A percentile compares a stretch with the other conserved stretches of the same genome.
Conservation (phyloP, 192 early-diverging fungal genomes). For the Entrophospora sp. region DNA sequence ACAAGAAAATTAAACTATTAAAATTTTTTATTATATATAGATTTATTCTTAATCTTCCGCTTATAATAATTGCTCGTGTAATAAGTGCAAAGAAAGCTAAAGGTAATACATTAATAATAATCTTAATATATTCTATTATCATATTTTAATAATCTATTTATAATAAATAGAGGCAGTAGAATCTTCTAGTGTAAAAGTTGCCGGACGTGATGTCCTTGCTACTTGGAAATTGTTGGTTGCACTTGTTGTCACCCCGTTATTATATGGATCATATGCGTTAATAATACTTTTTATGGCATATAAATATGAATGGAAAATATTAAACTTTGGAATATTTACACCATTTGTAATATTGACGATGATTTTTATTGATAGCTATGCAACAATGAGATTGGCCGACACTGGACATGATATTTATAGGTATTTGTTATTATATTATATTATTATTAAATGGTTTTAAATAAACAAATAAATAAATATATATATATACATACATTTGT, state of each 20-base stretch:
- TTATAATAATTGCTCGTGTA: constrained; percentile 41
- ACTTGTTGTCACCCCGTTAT: constrained; percentile 61
- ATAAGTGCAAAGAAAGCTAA: constrained; percentile 47
- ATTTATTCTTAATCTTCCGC: constrained; percentile 42
- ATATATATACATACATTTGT: too few relatives aligned
- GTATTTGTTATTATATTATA: too few relatives aligned
- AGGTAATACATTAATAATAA: constrained; percentile 23
- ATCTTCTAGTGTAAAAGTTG: constrained; percentile 86
- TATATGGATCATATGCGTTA: constrained; percentile 64
- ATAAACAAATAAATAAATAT: too few relatives aligned
- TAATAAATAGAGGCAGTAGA: constrained; percentile 57
- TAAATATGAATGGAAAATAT: constrained; percentile 22
- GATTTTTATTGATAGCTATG: constrained; percentile 47
- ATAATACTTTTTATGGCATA: constrained; percentile 40
- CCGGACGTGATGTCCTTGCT: constrained; percentile 87
- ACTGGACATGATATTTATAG: constrained; percentile 65
- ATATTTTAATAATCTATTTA: not conserved
- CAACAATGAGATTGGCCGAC: constrained; percentile 66
- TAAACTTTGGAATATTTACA: constrained; percentile 31
- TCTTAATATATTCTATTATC: not conserved
- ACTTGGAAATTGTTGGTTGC: constrained; percentile 90
- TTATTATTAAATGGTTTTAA: too few relatives aligned
- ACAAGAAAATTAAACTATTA: not conserved
- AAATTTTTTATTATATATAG: constrained; percentile 21
- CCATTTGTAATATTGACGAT: constrained; percentile 27